A percentile compares a stretch with the other conserved stretches of the same genome.
phyloP scores from a whole-genome alignment of 768 basidiomycete species.

The Auriscalpium vulgare region DNA sequence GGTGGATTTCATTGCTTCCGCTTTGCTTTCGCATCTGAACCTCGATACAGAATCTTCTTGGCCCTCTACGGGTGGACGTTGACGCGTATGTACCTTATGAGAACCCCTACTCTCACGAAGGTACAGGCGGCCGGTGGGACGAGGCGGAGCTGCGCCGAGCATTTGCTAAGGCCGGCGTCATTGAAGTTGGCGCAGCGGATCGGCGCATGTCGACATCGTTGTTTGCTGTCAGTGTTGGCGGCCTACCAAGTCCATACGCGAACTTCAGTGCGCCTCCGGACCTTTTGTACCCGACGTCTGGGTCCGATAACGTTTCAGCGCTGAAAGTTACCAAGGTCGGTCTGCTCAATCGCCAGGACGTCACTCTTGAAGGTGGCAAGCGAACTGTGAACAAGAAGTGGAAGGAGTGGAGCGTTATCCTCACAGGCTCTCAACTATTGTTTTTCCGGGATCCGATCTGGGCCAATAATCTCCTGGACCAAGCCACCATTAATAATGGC shows the following conservation, averaged over 20 bases:
- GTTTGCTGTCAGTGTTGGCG: constrained; percentile 33
- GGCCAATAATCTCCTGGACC: constrained; percentile 38
- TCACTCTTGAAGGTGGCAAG: constrained; percentile 66
- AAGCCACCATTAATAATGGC: constrained; percentile 29
- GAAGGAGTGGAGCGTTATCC: constrained; percentile 75
- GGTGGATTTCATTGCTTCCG: constrained; percentile 32
- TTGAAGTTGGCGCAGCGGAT: constrained; percentile 42
- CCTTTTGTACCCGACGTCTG: constrained; percentile 17
- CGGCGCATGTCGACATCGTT: constrained; percentile 32
- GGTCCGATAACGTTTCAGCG: constrained; percentile 28
- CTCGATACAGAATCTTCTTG: constrained; percentile 48
- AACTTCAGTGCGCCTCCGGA: constrained; percentile 21
- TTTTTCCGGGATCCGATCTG: constrained; percentile 74
- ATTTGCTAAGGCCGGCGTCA: constrained; percentile 51
- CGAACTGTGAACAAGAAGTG: constrained; percentile 78
- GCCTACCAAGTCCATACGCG: constrained; percentile 18
- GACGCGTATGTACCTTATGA: constrained; percentile 45
- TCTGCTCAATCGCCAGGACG: constrained; percentile 74
- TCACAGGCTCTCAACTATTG: constrained; percentile 86
- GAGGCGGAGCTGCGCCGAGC: constrained; percentile 54
- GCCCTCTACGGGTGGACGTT: constrained; percentile 62
- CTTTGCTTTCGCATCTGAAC: background rate
- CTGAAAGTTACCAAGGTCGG: constrained; percentile 79
- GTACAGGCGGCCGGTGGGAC: constrained; percentile 58
- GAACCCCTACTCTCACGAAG: constrained; percentile 63